phyloP scores from a whole-genome alignment of 2,329 filamentous ascomycete genomes.

The Westerdykella sp. region DNA sequence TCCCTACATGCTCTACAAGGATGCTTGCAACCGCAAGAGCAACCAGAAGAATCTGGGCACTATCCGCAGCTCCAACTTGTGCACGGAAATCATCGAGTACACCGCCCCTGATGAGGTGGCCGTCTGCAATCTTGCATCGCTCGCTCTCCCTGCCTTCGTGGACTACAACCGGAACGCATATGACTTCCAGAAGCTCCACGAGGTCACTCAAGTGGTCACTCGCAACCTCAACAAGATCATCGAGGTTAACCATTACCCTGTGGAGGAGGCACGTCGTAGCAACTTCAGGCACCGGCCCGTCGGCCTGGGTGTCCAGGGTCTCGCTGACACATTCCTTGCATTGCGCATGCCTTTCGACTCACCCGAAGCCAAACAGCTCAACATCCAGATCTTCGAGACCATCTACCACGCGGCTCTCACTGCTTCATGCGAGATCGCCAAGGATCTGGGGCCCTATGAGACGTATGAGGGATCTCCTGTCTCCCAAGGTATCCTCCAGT shows the following conservation, averaged over 20 bases:
- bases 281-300: slow-evolving; percentile 97
- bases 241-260: slow-evolving; percentile 97
- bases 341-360: slow-evolving; percentile 97
- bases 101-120: slow-evolving; percentile 95
- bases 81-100: slow-evolving; percentile 98
- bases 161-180: slow-evolving; percentile 79
- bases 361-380: slow-evolving; percentile 84
- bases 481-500: slow-evolving; percentile 92
- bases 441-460: slow-evolving; percentile 75
- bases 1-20: slow-evolving; percentile 99
- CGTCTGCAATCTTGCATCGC: slow-evolving; percentile 93
- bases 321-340: slow-evolving; percentile 96
- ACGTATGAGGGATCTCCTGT: slow-evolving; percentile 91
- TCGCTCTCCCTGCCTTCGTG: slow-evolving; percentile 85
- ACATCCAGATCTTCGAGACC: slow-evolving; percentile 98
- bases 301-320: slow-evolving; percentile 92
- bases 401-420: slow-evolving; percentile 96
- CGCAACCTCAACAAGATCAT: slow-evolving; percentile 98
- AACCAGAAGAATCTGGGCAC: slow-evolving; percentile 99
- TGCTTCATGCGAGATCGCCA: slow-evolving; percentile 78
- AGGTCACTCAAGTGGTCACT: slow-evolving; percentile 86
- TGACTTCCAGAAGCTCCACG: slow-evolving; percentile 95
- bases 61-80: slow-evolving; percentile 97
- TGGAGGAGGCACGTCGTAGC: slow-evolving; percentile 85
- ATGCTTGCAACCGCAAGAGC: slow-evolving; percentile 96